Evolutionary conservation across 202 grass and related monocot genomes (phyloP).

Genomic region (Cymbopogon flexuosus): DNA sequence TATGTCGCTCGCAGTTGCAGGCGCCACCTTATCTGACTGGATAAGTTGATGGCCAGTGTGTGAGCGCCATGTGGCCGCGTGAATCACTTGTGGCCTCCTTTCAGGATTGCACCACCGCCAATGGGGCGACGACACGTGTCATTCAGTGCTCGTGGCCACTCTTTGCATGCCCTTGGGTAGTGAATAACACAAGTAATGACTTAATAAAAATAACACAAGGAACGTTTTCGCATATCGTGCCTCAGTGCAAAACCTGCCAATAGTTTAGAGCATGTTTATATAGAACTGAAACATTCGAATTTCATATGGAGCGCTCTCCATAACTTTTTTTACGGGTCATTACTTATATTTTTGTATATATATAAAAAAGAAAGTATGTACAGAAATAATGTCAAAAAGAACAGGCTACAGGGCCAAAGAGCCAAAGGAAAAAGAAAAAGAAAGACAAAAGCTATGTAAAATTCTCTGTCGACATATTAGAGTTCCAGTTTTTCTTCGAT

Average conservation of each 20-base stretch:
- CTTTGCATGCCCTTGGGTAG: not conserved
- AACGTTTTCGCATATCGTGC: not conserved
- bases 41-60: slow-evolving; percentile 63
- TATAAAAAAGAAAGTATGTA: too few relatives aligned
- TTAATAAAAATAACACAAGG: not conserved
- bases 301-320: not conserved
- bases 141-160: not conserved
- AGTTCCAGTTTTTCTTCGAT: not conserved
- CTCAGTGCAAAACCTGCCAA: not conserved
- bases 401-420: not conserved
- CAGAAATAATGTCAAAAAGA: not conserved
- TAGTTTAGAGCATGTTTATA: not conserved
- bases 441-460: not conserved
- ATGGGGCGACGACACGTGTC: slow-evolving; percentile 25
- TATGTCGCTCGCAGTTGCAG: not conserved
- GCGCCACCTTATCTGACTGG: slow-evolving; percentile 63
- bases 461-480: not conserved
- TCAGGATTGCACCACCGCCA: slow-evolving; percentile 35
- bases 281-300: not conserved
- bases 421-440: not conserved
- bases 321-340: not conserved
- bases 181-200: too few relatives aligned
- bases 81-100: slow-evolving; percentile 11
- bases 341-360: too few relatives aligned
- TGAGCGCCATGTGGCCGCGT: slow-evolving; percentile 30